phyloP scores from a whole-genome alignment of 306 rosid species.

The Rosa rugosa region DNA sequence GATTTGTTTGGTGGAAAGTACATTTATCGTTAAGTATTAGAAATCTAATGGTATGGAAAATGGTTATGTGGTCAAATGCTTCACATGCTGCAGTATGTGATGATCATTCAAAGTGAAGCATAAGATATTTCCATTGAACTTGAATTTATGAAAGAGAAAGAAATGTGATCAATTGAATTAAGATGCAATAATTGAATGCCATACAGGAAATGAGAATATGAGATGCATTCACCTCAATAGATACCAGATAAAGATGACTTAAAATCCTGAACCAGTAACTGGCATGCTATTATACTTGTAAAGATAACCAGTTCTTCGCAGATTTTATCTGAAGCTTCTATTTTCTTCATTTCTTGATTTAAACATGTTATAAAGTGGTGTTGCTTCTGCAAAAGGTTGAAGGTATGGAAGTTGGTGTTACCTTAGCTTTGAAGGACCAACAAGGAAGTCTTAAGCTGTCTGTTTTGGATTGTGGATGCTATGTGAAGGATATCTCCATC shows the following conservation, averaged over 20 bases:
- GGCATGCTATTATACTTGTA: background rate
- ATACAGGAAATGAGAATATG: background rate
- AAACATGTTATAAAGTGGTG: slow-evolving; percentile 17
- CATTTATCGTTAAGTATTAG: background rate
- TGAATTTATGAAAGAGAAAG: background rate
- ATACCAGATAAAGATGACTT: background rate
- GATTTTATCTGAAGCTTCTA: background rate
- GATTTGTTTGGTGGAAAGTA: background rate
- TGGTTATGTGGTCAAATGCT: slow-evolving; percentile 1
- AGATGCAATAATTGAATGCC: background rate
- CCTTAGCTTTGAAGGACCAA: slow-evolving; percentile 55
- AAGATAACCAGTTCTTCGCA: background rate
- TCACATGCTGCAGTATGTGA: background rate
- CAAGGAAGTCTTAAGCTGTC: slow-evolving; percentile 61
- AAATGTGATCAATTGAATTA: background rate
- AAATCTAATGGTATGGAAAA: background rate
- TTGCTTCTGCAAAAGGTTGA: slow-evolving; percentile 58
- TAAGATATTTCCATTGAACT: slow-evolving; percentile 3
- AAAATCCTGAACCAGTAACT: background rate
- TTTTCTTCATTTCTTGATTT: background rate
- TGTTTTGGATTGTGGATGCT: slow-evolving; percentile 65
- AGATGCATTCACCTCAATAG: background rate
- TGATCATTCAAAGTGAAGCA: background rate
- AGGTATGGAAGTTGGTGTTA: slow-evolving; percentile 65
- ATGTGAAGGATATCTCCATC: slow-evolving; percentile 56